Base-by-base conservation (phyloP, 2,329 filamentous ascomycete genomes). In the Lachnellula suecica region DNA sequence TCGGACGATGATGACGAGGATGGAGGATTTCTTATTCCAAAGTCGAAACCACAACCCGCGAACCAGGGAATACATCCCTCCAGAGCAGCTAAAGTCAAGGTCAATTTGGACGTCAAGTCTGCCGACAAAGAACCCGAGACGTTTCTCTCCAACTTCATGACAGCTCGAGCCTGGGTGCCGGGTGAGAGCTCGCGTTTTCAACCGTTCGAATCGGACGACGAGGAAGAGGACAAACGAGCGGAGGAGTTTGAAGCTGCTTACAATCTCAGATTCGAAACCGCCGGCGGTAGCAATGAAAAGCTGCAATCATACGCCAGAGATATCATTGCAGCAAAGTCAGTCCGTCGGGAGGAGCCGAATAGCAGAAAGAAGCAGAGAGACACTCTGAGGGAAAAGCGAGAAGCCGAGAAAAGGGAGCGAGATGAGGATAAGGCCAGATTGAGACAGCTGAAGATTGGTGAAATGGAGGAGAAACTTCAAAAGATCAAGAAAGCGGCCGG, bases 221-320 rank as follows among this genome's bases (percentile, higher is more conserved):
- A 79, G 2, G 78, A 79, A 44, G 76, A 89, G 40, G 83, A 89
- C 25, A 79, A 82, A 24, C 79, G 83, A 42, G 92, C 92, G 23
- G 93, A 97, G 41, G 84, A 87, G 55, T 96, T 93, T 65, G 94
- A 99, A 72, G 81, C 89, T 59, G 92, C 92, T 4, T 99, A 96
- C 74, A 99, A 99, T 73, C 74, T 97, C 72, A 88, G 94, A 29
- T 99, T 99, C 66, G 94, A 99, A 69, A 89, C 97, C 63, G 91
- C 94, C 0, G 81, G 81, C 54, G 91, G 89, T 67, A 85, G 89
- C 63, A 97, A 97, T 67, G 91, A 96, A 71, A 85, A 88, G 45
- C 77, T 99, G 27, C 85, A 88, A 65, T 91, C 92, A 5, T 96
- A 97, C 72, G 88, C 93, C 51, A 87, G 93, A 83, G 91, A 96